A percentile compares a stretch with the other conserved stretches of the same genome.
Conservation (phyloP, 2,329 filamentous ascomycete species). For the Allantophomopsis lycopodina region DNA sequence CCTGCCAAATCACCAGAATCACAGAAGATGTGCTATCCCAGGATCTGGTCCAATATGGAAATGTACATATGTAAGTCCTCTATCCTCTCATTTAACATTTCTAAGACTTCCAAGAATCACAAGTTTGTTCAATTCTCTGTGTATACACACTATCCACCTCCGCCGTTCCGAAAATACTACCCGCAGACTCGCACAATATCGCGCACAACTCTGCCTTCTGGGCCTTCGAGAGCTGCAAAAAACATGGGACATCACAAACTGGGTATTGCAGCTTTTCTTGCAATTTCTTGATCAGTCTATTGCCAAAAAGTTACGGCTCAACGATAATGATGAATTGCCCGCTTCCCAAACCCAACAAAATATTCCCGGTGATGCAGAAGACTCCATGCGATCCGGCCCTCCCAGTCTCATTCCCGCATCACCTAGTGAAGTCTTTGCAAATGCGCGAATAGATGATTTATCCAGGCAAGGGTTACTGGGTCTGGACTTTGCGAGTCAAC, state of each 20-base stretch:
- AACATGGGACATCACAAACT: constrained; percentile 33
- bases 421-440: too few species aligned
- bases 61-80: constrained; percentile 24
- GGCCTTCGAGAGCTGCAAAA: constrained; percentile 32
- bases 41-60: constrained; percentile 26
- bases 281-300: constrained; percentile 30
- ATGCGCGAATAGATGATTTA: too few species aligned
- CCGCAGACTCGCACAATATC: constrained; percentile 29
- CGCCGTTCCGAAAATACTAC: constrained; percentile 21
- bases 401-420: too few species aligned
- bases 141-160: constrained; percentile 31
- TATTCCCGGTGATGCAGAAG: too few species aligned
- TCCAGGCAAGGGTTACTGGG: background rate
- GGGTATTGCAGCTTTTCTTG: constrained; percentile 32
- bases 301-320: constrained; percentile 15
- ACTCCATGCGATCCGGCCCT: too few species aligned
- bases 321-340: too few species aligned
- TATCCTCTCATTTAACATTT: background rate
- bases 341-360: too few species aligned
- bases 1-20: constrained; percentile 28
- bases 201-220: constrained; percentile 31
- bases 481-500: constrained; percentile 1
- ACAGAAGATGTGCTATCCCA: constrained; percentile 31
- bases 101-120: constrained; percentile 22
- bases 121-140: constrained; percentile 30